phyloP scores from a whole-genome alignment of 176 grass and related monocot genomes.

The Zoysia japonica region DNA sequence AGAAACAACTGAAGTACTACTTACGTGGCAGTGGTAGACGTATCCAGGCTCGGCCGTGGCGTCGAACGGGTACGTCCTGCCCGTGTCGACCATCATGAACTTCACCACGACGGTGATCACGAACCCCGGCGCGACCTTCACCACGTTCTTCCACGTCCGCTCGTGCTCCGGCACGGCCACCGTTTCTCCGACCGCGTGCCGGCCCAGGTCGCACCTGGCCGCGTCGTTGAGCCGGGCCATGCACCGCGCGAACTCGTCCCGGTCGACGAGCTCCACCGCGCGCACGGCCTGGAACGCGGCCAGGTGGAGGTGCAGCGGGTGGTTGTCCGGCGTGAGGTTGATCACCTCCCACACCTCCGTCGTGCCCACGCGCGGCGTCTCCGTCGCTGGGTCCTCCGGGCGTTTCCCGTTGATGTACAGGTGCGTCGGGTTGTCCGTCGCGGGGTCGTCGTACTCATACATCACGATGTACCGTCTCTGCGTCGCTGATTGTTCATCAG shows the following conservation, averaged over 20 bases:
- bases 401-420: slow-evolving; percentile 61
- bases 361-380: slow-evolving; percentile 59
- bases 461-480: slow-evolving; percentile 52
- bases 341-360: slow-evolving; percentile 69
- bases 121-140: slow-evolving; percentile 53
- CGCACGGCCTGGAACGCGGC: slow-evolving; percentile 44
- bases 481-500: neutral
- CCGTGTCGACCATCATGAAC: slow-evolving; percentile 51
- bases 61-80: slow-evolving; percentile 48
- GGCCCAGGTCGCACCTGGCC: slow-evolving; percentile 29
- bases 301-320: slow-evolving; percentile 77
- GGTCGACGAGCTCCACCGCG: slow-evolving; percentile 38
- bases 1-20: neutral
- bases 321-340: slow-evolving; percentile 78
- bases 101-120: slow-evolving; percentile 49
- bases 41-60: slow-evolving; percentile 68
- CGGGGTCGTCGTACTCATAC: slow-evolving; percentile 59
- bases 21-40: slow-evolving; percentile 83
- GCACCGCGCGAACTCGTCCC: slow-evolving; percentile 46
- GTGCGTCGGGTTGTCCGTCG: slow-evolving; percentile 52
- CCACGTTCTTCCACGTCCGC: slow-evolving; percentile 77
- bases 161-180: slow-evolving; percentile 50
- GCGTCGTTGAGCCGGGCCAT: slow-evolving; percentile 64
- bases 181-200: slow-evolving; percentile 10
- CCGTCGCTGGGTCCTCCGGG: slow-evolving; percentile 59